Evolutionary conservation across 2,329 filamentous ascomycete genomes (phyloP), one percentile per base, ranked within the genome.

Genomic region (Botrytis medusae): DNA sequence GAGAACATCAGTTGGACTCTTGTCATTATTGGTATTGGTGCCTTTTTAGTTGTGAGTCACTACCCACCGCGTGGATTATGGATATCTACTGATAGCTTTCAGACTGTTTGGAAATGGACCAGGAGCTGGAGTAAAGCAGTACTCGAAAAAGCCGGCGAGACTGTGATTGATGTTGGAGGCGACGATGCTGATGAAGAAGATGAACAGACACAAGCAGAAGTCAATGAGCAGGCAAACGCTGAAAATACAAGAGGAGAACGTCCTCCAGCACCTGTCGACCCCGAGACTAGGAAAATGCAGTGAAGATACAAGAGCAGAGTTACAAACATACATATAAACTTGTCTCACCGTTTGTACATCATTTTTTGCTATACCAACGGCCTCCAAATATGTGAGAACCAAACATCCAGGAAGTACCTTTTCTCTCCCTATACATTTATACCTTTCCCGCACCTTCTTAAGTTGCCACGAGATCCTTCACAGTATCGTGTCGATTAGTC

Each of bases 401-500:
- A 64, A 14, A 65, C 14, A 32, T n/a, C 20, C 22, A 64, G 10
- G 42, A 32, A 37, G 42, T 63, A 65, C 51, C 37, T 14, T 25
- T 44, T 20, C 29, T 22, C 54, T 65, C 51, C 70, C 32, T 18
- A 20, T 9, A 37, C 32, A 22, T 34, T n/a, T 44, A 44, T 7
- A 32, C 37, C 40, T 65, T 63, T 34, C 65, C 69, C 75, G 94
- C 94, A 95, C 92, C 92, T 93, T 92, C 92, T 97, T 97, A 92
- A 97, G 94, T 96, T 97, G 93, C 89, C 93, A 94, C 88, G 88
- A 90, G 85, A 84, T 77, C 82, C 86, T 87, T 88, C 85, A 87
- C 92, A 88, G 88, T 95, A 91, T 90, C 89, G 89, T 94, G 93
- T 90, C 92, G 91, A 96, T 95, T 91, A 96, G 94, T 97, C 94